Base-by-base conservation (phyloP, 495 filamentous ascomycete species). In the Penicillium lagena region DNA sequence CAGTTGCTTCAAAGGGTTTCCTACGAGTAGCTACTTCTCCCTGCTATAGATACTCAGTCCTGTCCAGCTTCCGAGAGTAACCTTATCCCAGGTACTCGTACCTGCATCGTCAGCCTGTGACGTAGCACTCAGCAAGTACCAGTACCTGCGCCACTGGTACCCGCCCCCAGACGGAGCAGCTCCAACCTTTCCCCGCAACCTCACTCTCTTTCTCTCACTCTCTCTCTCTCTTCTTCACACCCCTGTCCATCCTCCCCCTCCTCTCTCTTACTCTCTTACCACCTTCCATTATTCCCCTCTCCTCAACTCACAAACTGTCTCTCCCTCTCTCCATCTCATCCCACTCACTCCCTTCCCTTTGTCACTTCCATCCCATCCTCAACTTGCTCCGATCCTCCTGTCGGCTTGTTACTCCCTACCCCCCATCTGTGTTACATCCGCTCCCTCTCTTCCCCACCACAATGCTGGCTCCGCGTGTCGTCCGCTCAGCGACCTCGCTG, bases 391-490 rank as follows among this genome's bases (percentile, higher is more conserved):
- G 22, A 4, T 22, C 22, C 22, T 22, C 22, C 22, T 22, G 0
- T 22, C 17, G 17, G 17, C 17, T 17, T 1, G 17, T 22, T 22
- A 22, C 22, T 6, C 2, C 17, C 1, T 17, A 4, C 22, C 22
- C 22, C 22, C 22, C 22, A 22, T 22, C 22, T 22, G 22, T 22
- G 22, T 22, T 22, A 22, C 22, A 4, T 22, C 22, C 4, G 3
- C 22, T 22, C 22, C 22, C 40, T 22, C 14, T 28, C 15, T 36
- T 29, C 35, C 37, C 50, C 37, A 45, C 46, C 52, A 65, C 34
- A 44, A 79, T 79, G 75, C 56, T 78, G 48, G 57, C 63, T 29
- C 66, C 72, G 51, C 76, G 75, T 46, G 54, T 73, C 47, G 41
- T 75, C 46, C 71, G 71, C 57, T 62, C 70, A 49, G 60, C 67